Evolutionary conservation across 805 yeast species (phyloP).

Genomic region (Metschnikowia lunata): DNA sequence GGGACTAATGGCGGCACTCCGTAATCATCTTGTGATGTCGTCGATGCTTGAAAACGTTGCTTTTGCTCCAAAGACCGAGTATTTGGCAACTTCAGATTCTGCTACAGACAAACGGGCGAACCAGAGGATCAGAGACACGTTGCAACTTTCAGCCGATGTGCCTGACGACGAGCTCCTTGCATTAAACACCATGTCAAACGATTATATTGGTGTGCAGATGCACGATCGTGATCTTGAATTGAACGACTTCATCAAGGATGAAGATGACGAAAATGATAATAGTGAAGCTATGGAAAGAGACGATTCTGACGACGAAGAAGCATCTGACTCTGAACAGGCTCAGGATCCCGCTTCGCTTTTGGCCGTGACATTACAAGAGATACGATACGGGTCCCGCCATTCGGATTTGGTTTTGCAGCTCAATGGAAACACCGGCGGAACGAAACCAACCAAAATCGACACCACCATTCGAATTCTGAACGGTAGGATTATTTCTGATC

Average conservation of each 20-base stretch:
- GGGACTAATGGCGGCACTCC: slow-evolving; percentile 23
- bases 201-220: slow-evolving; percentile 12
- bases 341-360: not conserved
- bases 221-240: slow-evolving; percentile 17
- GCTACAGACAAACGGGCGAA: slow-evolving; percentile 14
- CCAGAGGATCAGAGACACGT: slow-evolving; percentile 30
- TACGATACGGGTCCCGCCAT: slow-evolving; percentile 21
- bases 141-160: slow-evolving; percentile 33
- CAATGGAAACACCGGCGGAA: slow-evolving; percentile 14
- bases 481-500: slow-evolving; percentile 20
- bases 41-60: slow-evolving; percentile 11
- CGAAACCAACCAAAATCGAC: slow-evolving; percentile 10
- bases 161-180: slow-evolving; percentile 38
- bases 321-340: not conserved
- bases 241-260: slow-evolving; percentile 25
- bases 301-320: slow-evolving; percentile 6
- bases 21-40: slow-evolving; percentile 30
- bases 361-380: slow-evolving; percentile 19
- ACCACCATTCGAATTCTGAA: slow-evolving; percentile 27
- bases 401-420: slow-evolving; percentile 22
- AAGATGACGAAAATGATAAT: not conserved
- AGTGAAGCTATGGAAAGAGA: not conserved
- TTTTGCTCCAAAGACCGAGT: slow-evolving; percentile 1
- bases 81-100: not conserved
- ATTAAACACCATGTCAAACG: slow-evolving; percentile 25